Base-by-base conservation (phyloP, 306 rosid genomes). In the Cicer bijugum region DNA sequence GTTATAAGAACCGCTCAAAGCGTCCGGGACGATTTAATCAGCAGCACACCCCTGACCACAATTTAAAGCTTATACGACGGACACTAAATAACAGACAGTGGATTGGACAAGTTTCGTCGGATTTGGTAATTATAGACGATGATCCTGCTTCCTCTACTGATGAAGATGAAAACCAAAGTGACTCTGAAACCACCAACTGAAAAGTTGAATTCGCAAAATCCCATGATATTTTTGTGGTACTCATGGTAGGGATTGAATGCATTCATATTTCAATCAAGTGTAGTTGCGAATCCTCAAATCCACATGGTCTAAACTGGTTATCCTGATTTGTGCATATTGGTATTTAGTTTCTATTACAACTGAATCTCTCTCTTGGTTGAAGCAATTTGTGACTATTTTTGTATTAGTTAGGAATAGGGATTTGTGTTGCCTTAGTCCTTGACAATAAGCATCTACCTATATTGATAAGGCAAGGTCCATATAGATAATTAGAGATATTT, bases 11-110 rank as follows among this genome's bases (percentile, higher is more conserved):
- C 20, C 48, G 45, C 6, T 72, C 91, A 63, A 93, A 88, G 88
- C 96, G 84, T 82, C 98, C 96, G 0, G 98, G 98, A 61, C 93
- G 97, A 67, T 91, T 93, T 80, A 93, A 93, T 83, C 98, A 93
- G 84, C 89, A 91, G 79, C 98, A 93, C 78, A 89, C 87, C 40
- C 83, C 93, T 14, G 96, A 93, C 33, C 98, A 93, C 83, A 60
- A 55, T 81, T 85, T 93, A 66, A 67, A 75, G 79, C 88, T 55
- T 56, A 2, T 69, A 47, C 19, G 2, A 6, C 17, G 71, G 52
- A 37, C 44, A 53, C 66, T 59, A 35, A 53, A 17, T n/a, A 15
- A 53, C 23, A n/a, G 59, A 65, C 66, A 20, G 6, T 8, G 35
- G 79, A 56, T 15, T 14, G 76, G 70, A 7, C 60, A 59, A 43